A percentile compares a stretch with the other conserved stretches of the same genome.
These are phyloP conservation scores for Infundibulicybe gibba DNA, from an alignment of 768 basidiomycete species.

Conservation along the genomic window DNA sequence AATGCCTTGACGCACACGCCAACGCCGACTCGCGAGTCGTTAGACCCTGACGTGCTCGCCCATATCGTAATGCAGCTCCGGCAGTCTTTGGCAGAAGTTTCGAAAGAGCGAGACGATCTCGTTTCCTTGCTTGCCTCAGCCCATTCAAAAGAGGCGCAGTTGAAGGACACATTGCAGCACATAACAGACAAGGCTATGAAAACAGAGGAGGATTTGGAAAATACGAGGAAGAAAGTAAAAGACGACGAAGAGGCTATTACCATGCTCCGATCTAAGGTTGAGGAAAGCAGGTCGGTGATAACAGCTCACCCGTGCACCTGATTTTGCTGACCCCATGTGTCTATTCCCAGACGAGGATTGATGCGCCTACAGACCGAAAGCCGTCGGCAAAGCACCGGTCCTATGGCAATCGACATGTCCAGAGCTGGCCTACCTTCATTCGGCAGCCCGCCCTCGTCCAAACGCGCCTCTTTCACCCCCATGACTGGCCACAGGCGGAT, in stretches of 20 bases:
- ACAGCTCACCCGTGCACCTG: constrained; percentile 1
- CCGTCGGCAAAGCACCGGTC: constrained; percentile 52
- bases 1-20: constrained; percentile 13
- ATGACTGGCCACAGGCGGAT: constrained; percentile 69
- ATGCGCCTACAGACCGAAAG: constrained; percentile 85
- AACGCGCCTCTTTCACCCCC: constrained; percentile 75
- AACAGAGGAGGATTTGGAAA: constrained; percentile 54
- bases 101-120: constrained; percentile 72
- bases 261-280: constrained; percentile 77
- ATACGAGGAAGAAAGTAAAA: constrained; percentile 44
- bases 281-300: constrained; percentile 78
- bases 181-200: constrained; percentile 63
- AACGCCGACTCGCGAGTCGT: constrained; percentile 34
- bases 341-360: constrained; percentile 60
- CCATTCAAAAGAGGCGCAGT: constrained; percentile 51
- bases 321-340: constrained; percentile 5
- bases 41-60: constrained; percentile 74
- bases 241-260: constrained; percentile 79
- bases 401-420: constrained; percentile 50
- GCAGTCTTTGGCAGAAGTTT: constrained; percentile 56
- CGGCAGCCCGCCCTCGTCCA: constrained; percentile 48
- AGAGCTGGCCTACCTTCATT: constrained; percentile 38
- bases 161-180: constrained; percentile 59
- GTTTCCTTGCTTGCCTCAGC: constrained; percentile 45
- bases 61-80: constrained; percentile 75